These are phyloP conservation scores for Neoboletus subvelutipes DNA, from an alignment of 768 basidiomycete species.

Conservation along the genomic window DNA sequence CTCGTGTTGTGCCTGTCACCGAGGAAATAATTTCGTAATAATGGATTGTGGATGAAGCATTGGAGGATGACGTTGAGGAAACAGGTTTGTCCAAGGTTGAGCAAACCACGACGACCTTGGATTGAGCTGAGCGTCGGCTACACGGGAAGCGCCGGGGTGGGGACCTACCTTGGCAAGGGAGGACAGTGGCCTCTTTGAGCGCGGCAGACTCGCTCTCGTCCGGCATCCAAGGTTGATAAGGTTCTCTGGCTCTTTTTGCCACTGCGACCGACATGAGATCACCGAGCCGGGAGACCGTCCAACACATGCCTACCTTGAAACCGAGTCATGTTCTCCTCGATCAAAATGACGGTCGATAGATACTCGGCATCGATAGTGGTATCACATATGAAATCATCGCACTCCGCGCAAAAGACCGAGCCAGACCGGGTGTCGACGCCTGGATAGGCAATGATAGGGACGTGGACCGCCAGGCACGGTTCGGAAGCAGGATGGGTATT, in stretches of 20 bases:
- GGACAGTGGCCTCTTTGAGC: slow-evolving; percentile 47
- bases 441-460: slow-evolving; percentile 29
- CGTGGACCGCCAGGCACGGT: background rate
- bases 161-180: slow-evolving; percentile 72
- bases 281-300: background rate
- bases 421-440: slow-evolving; percentile 76
- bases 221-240: slow-evolving; percentile 52
- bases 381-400: slow-evolving; percentile 75
- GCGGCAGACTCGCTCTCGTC: slow-evolving; percentile 39
- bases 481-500: background rate
- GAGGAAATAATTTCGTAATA: slow-evolving; percentile 86
- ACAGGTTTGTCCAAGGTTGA: slow-evolving; percentile 92
- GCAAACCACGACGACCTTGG: slow-evolving; percentile 72
- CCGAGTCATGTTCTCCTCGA: slow-evolving; percentile 61
- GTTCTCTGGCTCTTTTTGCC: slow-evolving; percentile 42
- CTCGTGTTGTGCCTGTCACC: slow-evolving; percentile 83
- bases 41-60: slow-evolving; percentile 84
- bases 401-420: slow-evolving; percentile 68
- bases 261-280: slow-evolving; percentile 23
- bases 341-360: slow-evolving; percentile 42
- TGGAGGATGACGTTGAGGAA: slow-evolving; percentile 93
- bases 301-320: slow-evolving; percentile 41
- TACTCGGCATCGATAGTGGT: slow-evolving; percentile 47
- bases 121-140: background rate
- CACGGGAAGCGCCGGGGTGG: background rate